These are phyloP conservation scores for Biscutella laevigata DNA, from an alignment of 441 rosid genomes.

Conservation along the genomic window DNA sequence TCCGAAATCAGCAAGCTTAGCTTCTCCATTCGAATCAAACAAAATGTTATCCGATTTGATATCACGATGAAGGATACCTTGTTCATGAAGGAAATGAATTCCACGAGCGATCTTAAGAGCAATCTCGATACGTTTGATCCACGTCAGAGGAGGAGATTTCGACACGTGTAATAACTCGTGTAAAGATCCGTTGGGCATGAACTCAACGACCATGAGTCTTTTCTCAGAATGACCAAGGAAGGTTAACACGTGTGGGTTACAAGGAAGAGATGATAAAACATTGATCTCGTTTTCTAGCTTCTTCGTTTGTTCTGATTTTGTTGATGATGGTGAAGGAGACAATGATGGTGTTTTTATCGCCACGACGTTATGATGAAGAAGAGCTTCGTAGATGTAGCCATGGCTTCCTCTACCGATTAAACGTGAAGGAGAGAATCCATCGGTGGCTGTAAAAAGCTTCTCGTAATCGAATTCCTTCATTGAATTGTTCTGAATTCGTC, in stretches of 20 bases:
- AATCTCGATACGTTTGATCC: slow-evolving; percentile 47
- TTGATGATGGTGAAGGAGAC: background rate
- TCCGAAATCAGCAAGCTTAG: slow-evolving; percentile 60
- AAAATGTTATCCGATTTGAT: slow-evolving; percentile 58
- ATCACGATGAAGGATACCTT: slow-evolving; percentile 51
- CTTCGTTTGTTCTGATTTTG: slow-evolving; percentile 31
- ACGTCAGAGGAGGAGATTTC: slow-evolving; percentile 24
- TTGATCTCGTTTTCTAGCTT: slow-evolving; percentile 49
- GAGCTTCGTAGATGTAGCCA: slow-evolving; percentile 43
- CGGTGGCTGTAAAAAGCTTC: slow-evolving; percentile 44
- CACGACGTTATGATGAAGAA: slow-evolving; percentile 21
- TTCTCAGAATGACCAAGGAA: slow-evolving; percentile 36
- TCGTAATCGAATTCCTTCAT: slow-evolving; percentile 43
- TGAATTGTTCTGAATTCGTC: too few relatives aligned
- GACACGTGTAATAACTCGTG: slow-evolving; percentile 41
- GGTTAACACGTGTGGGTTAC: slow-evolving; percentile 31
- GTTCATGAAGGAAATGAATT: slow-evolving; percentile 46
- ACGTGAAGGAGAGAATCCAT: slow-evolving; percentile 41
- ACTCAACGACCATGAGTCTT: slow-evolving; percentile 47
- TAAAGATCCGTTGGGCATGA: slow-evolving; percentile 62
- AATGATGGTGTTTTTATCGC: slow-evolving; percentile 47
- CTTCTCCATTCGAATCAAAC: slow-evolving; percentile 44
- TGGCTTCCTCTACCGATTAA: slow-evolving; percentile 79
- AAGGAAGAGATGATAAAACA: slow-evolving; percentile 38
- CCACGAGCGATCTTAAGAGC: slow-evolving; percentile 52